These are phyloP conservation scores for Penicillium odoratum DNA, from an alignment of 495 filamentous ascomycete species.

Conservation along the genomic window DNA sequence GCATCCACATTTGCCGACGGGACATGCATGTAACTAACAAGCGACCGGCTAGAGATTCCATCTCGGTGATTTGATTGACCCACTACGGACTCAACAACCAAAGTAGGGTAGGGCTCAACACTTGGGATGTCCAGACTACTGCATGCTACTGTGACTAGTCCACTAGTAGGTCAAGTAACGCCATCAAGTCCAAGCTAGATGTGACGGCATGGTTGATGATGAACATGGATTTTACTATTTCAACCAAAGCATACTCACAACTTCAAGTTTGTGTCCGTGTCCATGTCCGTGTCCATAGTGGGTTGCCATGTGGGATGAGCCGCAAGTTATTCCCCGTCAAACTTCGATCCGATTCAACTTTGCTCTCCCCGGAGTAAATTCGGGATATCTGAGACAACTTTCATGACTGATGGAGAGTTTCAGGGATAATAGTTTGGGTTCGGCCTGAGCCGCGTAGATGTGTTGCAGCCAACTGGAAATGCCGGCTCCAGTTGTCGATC, in stretches of 20 bases:
- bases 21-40: background rate
- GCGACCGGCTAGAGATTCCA: background rate
- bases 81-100: constrained; percentile 1
- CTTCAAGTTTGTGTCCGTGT: too few relatives aligned
- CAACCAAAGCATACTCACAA: too few relatives aligned
- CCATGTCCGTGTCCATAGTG: too few relatives aligned
- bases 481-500: constrained; percentile 25
- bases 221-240: background rate
- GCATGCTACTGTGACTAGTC: background rate
- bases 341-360: background rate
- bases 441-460: constrained; percentile 22
- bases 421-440: constrained; percentile 19
- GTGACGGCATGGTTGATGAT: background rate
- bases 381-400: background rate
- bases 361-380: background rate
- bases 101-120: background rate
- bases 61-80: too few relatives aligned
- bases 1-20: background rate
- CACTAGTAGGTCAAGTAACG: background rate
- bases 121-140: background rate
- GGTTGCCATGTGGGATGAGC: background rate
- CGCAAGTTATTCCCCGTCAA: background rate
- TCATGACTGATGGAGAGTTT: background rate
- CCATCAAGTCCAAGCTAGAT: background rate
- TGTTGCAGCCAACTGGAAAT: background rate